phyloP scores from a whole-genome alignment of 345 rosid genomes.

The Iberis pinnata region DNA sequence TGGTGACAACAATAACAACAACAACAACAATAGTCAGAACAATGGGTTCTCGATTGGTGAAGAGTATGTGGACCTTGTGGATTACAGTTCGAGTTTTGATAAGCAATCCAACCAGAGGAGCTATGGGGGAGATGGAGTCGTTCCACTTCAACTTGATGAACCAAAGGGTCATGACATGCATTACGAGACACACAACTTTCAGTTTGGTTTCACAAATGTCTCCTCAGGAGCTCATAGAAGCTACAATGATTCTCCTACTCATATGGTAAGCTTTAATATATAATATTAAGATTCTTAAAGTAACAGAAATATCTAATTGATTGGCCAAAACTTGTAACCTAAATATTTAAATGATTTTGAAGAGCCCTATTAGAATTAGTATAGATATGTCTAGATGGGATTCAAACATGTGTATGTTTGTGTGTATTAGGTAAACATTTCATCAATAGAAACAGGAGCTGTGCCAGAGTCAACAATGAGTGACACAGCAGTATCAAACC shows the following conservation, averaged over 20 bases:
- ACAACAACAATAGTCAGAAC: no score
- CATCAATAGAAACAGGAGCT: slow-evolving; percentile 39
- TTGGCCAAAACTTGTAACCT: no score
- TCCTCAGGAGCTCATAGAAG: slow-evolving; percentile 40
- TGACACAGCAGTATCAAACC: slow-evolving; percentile 49
- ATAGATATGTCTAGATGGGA: no score
- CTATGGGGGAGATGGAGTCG: slow-evolving; percentile 57
- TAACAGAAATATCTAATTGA: no score
- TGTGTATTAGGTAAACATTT: no score
- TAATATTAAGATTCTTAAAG: no score
- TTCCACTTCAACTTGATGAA: slow-evolving; percentile 51
- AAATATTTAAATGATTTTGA: no score
- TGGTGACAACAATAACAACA: slow-evolving; percentile 21
- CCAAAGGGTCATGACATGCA: slow-evolving; percentile 30
- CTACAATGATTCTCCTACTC: no score
- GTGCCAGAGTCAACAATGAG: slow-evolving; percentile 62
- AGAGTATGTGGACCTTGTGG: slow-evolving; percentile 61
- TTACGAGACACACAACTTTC: slow-evolving; percentile 39
- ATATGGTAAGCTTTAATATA: no score
- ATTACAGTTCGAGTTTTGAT: slow-evolving; percentile 51
- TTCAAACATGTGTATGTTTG: no score
- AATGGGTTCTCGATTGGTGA: slow-evolving; percentile 46
- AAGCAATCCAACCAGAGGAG: slow-evolving; percentile 39
- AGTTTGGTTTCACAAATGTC: slow-evolving; percentile 40
- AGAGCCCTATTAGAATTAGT: no score